These are phyloP conservation scores for Pueraria montana DNA, from an alignment of 306 rosid species.

Conservation along the genomic window DNA sequence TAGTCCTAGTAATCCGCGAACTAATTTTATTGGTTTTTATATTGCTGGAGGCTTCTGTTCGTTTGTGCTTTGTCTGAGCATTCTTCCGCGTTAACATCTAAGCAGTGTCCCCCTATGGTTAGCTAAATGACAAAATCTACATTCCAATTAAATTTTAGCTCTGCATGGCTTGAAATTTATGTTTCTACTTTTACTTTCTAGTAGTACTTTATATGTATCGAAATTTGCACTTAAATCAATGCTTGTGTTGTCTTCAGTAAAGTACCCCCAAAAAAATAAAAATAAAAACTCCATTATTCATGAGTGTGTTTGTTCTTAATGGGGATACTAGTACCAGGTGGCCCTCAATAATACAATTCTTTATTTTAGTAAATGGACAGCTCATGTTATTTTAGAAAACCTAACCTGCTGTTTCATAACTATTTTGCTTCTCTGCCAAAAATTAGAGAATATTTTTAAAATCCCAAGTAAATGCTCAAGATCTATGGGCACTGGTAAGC, in stretches of 20 bases:
- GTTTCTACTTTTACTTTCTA: conserved; percentile 25
- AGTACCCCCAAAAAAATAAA: not conserved
- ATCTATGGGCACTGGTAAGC: conserved; percentile 52
- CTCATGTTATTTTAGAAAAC: conserved; percentile 46
- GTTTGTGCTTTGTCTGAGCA: conserved; percentile 56
- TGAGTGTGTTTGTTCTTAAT: conserved; percentile 21
- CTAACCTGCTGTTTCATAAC: conserved; percentile 49
- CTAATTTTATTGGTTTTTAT: conserved; percentile 36
- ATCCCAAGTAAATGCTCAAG: conserved; percentile 65
- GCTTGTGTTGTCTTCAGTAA: conserved; percentile 2
- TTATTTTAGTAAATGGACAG: conserved; percentile 47
- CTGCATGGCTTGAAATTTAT: conserved; percentile 40
- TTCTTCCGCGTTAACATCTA: conserved; percentile 61
- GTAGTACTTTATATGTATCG: conserved; percentile 17
- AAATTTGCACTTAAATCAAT: conserved; percentile 37
- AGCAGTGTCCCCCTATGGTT: conserved; percentile 52
- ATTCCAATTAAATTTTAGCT: conserved; percentile 53
- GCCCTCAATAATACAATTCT: conserved; percentile 40
- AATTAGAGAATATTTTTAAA: conserved; percentile 55
- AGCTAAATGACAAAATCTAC: conserved; percentile 60
- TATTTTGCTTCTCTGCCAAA: conserved; percentile 45
- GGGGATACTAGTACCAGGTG: conserved; percentile 43
- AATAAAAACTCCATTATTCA: conserved; percentile 12
- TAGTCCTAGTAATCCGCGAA: conserved; percentile 53
- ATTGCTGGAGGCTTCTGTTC: conserved; percentile 48